Conservation (phyloP, 2,329 filamentous ascomycete genomes). For the Colletotrichum zoysiae region DNA sequence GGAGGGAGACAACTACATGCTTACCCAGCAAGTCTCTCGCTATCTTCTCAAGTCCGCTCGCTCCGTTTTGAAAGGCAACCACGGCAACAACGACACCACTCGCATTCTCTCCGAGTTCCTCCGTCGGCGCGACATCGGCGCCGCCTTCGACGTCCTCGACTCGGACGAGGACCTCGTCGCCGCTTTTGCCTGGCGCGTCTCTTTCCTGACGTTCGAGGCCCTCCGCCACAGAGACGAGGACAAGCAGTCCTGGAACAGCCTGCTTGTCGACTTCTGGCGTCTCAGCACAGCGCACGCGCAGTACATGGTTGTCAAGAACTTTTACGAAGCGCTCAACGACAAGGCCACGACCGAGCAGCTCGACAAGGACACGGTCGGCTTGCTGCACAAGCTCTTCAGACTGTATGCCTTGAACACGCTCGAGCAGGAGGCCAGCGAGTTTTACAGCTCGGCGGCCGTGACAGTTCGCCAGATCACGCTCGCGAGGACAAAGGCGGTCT, state of each 20-base stretch:
- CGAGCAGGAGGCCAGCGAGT: constrained; percentile 77
- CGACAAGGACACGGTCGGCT: constrained; percentile 66
- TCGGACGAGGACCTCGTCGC: constrained; percentile 77
- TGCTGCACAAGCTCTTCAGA: constrained; percentile 83
- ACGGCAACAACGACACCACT: constrained; percentile 73
- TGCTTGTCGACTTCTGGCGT: constrained; percentile 83
- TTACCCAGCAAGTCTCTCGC: constrained; percentile 82
- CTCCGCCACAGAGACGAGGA: constrained; percentile 80
- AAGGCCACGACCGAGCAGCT: constrained; percentile 65
- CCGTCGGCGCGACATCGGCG: constrained; percentile 75
- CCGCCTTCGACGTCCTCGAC: constrained; percentile 80
- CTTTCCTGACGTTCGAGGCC: constrained; percentile 81
- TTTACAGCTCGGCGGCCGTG: constrained; percentile 77
- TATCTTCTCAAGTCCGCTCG: constrained; percentile 83
- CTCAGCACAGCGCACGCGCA: constrained; percentile 81
- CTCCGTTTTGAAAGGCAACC: constrained; percentile 73
- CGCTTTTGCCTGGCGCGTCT: constrained; percentile 81
- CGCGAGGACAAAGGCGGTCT: constrained; percentile 82
- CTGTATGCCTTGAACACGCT: constrained; percentile 77
- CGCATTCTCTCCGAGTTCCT: constrained; percentile 75
- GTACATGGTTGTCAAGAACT: constrained; percentile 84
- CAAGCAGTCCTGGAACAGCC: constrained; percentile 82
- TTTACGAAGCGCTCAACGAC: constrained; percentile 61
- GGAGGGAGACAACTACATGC: constrained; percentile 88
- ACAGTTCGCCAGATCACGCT: constrained; percentile 80